Base-by-base conservation (phyloP, 2,329 filamentous ascomycete genomes). In the Ophiocordyceps camponoti-saundersi region DNA sequence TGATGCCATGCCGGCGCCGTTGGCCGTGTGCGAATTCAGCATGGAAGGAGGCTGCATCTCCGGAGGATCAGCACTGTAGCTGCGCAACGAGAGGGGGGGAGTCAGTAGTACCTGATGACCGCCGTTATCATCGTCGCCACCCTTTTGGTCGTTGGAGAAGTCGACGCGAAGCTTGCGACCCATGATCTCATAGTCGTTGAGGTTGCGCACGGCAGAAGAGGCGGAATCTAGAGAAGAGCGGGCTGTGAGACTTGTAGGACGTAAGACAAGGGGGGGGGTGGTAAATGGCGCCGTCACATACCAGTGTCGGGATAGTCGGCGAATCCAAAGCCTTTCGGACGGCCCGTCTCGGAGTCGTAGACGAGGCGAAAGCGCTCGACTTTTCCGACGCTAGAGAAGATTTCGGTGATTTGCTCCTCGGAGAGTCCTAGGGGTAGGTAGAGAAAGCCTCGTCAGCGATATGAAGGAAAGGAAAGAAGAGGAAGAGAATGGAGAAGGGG, bases 151-250 rank as follows among this genome's bases (percentile, higher is more conserved):
- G 63, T 95, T 94, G 49, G 86, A 92, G 65, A 93, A 98, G 65
- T 96, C 92, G 48, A 98, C 92, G 50, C 89, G 79, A 52, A 98
- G 75, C 64, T 94, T 94, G 57, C 92, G 79, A 47, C 88, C 88
- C 81, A 95, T 93, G 59, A 95, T 80, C 62, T 96, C 90, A 66
- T 87, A 82, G 63, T 95, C 88, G 67, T 96, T 95, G 46, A 96
- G 70, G 61, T 98, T 96, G 55, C 90, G 82, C 44, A 96, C 90
- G 2, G 92, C 92, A 2, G 88, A 94, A 36, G 90, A 87, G 30
- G 92, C 92, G 23, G 88, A 81, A 56, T 82, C 78, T 79, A 20
- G 36, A 40, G 10, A 29, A n/a, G 26, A 32, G 23, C 15, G 6
- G 6, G 32, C 5, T 6, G 48, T 58, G 45, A 62, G 55, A 23